Percentiles rank a stretch among this genome's conserved stretches.
phyloP scores from a whole-genome alignment of 2,329 filamentous ascomycete species.

The Venturia carpophila region DNA sequence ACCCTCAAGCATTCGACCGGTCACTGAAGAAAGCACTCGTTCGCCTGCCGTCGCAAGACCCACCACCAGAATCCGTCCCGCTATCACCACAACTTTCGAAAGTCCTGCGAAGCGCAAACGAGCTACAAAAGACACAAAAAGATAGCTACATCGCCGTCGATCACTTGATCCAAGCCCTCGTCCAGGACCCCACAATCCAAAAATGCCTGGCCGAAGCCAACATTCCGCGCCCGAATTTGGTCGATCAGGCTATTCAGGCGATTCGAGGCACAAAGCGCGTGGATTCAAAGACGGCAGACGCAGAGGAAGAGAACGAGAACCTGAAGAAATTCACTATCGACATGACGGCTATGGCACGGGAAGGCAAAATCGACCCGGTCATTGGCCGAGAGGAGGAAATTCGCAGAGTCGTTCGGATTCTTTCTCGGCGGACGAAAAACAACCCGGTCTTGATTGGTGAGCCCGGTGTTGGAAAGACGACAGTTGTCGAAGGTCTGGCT shows the following conservation, averaged over 20 bases:
- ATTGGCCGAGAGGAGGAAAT: constrained; percentile 97
- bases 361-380: constrained; percentile 96
- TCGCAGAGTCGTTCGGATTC: constrained; percentile 78
- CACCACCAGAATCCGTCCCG: constrained; percentile 80
- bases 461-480: constrained; percentile 97
- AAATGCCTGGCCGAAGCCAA: constrained; percentile 73
- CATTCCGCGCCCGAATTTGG: constrained; percentile 80
- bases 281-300: constrained; percentile 92
- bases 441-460: constrained; percentile 97
- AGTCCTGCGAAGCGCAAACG: constrained; percentile 74
- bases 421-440: constrained; percentile 93
- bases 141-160: constrained; percentile 92
- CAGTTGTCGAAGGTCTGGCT: constrained; percentile 90
- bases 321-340: constrained; percentile 97
- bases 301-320: constrained; percentile 88
- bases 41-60: constrained; percentile 86
- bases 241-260: constrained; percentile 82
- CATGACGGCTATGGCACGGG: constrained; percentile 91
- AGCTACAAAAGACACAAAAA: constrained; percentile 94
- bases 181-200: constrained; percentile 71
- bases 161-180: constrained; percentile 79
- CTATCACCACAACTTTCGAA: constrained; percentile 76
- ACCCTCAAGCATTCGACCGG: constrained; percentile 80
- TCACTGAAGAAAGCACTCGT: constrained; percentile 87
- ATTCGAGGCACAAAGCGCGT: constrained; percentile 90